Evolutionary conservation across 768 basidiomycete species (phyloP), one percentile per base, ranked within the genome.

Genomic region (Lactarius deliciosus): DNA sequence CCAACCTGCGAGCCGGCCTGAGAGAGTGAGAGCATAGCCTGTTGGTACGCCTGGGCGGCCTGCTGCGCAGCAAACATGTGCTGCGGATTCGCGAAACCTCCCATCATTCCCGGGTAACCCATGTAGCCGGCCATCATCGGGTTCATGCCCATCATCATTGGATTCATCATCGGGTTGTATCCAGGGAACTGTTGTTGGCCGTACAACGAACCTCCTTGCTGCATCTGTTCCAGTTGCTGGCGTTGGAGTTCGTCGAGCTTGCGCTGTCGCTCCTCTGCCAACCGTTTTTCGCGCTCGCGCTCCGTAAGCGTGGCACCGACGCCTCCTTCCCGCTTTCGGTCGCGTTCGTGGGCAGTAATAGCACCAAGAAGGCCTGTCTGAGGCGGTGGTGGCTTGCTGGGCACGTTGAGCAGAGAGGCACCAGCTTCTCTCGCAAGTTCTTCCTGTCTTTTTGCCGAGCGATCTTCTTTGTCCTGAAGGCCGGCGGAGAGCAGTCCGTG

Each of bases 291-390:
- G 53, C 96, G 85, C 77, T 98, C 96, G 41, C 94, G 86, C 78
- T 98, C 96, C 0, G 97, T 98, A 72, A 99, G 78, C 2, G 94
- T 86, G 30, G 96, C 95, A 60, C 96, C 97, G 20, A 98, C 86
- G 43, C 96, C 96, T 60, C 97, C 96, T 65, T 96, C 95, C 34
- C 94, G 88, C 74, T 96, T 94, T 67, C 94, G 83, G 64, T 98
- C 96, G 61, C 93, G 85, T 77, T 99, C 94, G 75, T 97, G 94
- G 10, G 91, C 92, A 53, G 94, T 94, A 72, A 98, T 94, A 2
- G 96, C 96, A 20, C 97, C 97, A 58, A 99, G 86, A 53, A 98
- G 83, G 45, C 97, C 97, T 53, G 91, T 93, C 77, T 96, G 94
- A 9, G 97, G 96, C 2, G 94, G 92, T 0, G 93, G 94, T 0